Base-by-base conservation (phyloP, 345 rosid genomes). In the Combretum micranthum region DNA sequence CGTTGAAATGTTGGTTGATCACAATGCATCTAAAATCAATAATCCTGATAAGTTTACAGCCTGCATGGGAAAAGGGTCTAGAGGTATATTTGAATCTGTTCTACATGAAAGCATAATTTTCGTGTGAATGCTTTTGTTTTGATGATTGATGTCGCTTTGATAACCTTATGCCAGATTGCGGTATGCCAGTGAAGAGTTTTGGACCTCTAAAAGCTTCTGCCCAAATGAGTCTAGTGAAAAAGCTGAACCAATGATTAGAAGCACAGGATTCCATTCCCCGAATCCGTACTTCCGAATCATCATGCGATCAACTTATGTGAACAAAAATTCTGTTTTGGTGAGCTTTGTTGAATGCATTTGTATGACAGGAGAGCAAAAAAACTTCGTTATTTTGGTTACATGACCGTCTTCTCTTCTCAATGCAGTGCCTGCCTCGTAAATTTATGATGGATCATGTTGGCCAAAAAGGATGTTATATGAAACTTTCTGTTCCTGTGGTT, bases 391-490 rank as follows among this genome's bases (percentile, higher is more conserved):
- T 32, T 4, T 32, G 10, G 9, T 7, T 7, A 32, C 39, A 7
- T 32, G 1, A 32, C 39, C 1, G 39, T 32, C 39, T 32, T 32
- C n/a, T n/a, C n/a, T n/a, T n/a, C 22, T 23, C 39, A 19, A 44
- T 50, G 44, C 44, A 60, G 63, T 17, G 16, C 1, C 4, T 60
- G 50, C 63, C 63, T 10, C 4, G 42, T 2, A n/a, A 19, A 18
- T 61, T 61, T 21, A n/a, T 46, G 4, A 43, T 13, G 57, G 20
- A 26, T 17, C 57, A 61, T 21, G 1, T 61, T 23, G 22, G 45
- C 55, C 12, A 13, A 20, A 18, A 42, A 11, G 39, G 9, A 32
- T 32, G 39, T 32, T 7, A 32, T 32, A 9, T 32, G 39, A 13
- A 0, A 15, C 43, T 61, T 4, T 21, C 20, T 13, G n/a, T 16